Evolutionary conservation across 2,329 filamentous ascomycete genomes (phyloP).

Genomic region (Epichloe elymi): DNA sequence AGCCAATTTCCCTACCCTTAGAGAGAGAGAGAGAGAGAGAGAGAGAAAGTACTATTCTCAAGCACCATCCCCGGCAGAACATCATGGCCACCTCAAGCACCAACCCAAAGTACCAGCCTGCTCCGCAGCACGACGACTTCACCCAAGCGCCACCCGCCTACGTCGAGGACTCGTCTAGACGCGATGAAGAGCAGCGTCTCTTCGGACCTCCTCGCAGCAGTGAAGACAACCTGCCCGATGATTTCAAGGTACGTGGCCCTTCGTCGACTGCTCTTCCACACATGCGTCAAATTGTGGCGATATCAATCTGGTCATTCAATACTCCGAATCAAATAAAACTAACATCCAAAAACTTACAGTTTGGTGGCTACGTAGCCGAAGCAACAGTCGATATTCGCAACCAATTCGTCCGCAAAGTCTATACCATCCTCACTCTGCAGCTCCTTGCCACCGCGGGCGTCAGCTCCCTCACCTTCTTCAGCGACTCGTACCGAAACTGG

Average conservation of each 20-base stretch:
- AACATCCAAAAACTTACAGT: conserved; percentile 34
- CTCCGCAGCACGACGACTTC: conserved; percentile 70
- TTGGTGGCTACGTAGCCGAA: conserved; percentile 85
- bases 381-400: conserved; percentile 91
- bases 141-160: conserved; percentile 77
- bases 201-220: conserved; percentile 60
- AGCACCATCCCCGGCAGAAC: not conserved
- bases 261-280: not conserved
- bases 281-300: not conserved
- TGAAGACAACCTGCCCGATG: conserved; percentile 86
- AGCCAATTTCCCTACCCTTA: not conserved
- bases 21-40: too few relatives aligned
- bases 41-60: not conserved
- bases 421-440: conserved; percentile 93
- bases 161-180: conserved; percentile 38
- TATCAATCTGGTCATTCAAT: not conserved
- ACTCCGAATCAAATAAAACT: not conserved
- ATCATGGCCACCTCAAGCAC: conserved; percentile 43
- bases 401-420: conserved; percentile 95
- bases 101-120: conserved; percentile 70
- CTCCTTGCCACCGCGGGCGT: conserved; percentile 72
- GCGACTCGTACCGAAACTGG: conserved; percentile 64
- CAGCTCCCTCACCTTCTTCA: conserved; percentile 79
- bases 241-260: conserved; percentile 63
- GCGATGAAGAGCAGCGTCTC: conserved; percentile 43